phyloP scores from a whole-genome alignment of 2,329 filamentous ascomycete species.

The Pseudomassariella vexata region DNA sequence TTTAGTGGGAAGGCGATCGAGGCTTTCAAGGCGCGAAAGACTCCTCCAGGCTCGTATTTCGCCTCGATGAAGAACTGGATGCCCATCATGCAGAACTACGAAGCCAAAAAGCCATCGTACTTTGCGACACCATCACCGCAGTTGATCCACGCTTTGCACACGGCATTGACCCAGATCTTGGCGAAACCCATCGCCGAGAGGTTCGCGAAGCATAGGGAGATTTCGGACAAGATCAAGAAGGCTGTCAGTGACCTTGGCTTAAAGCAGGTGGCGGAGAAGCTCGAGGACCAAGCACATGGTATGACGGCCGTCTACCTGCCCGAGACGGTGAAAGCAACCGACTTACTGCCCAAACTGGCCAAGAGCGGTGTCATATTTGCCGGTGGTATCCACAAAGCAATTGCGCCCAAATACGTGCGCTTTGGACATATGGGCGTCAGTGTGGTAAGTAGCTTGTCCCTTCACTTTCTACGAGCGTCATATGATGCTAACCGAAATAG shows the following conservation, averaged over 20 bases:
- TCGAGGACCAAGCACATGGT: slow-evolving; percentile 88
- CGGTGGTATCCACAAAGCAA: slow-evolving; percentile 92
- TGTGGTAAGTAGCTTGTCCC: slow-evolving; percentile 48
- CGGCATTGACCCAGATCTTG: slow-evolving; percentile 79
- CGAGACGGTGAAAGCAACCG: slow-evolving; percentile 71
- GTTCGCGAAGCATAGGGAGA: slow-evolving; percentile 73
- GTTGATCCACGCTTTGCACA: slow-evolving; percentile 88
- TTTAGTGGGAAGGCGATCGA: slow-evolving; percentile 84
- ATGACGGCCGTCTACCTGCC: slow-evolving; percentile 98
- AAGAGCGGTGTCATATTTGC: slow-evolving; percentile 92
- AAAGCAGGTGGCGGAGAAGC: slow-evolving; percentile 77
- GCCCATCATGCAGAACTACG: slow-evolving; percentile 98
- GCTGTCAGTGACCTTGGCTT: slow-evolving; percentile 75
- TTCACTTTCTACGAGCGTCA: background rate
- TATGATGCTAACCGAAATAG: slow-evolving; percentile 26
- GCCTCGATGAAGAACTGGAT: slow-evolving; percentile 97
- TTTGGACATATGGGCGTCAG: slow-evolving; percentile 98
- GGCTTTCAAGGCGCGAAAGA: slow-evolving; percentile 72
- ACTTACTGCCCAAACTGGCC: slow-evolving; percentile 77
- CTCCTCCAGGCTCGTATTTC: slow-evolving; percentile 82
- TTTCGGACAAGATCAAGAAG: slow-evolving; percentile 82
- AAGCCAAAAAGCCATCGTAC: slow-evolving; percentile 95
- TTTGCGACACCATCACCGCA: slow-evolving; percentile 96
- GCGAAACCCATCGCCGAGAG: slow-evolving; percentile 73
- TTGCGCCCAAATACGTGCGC: slow-evolving; percentile 86